Evolutionary conservation across 441 rosid species (phyloP).

Genomic region (Flueggea neowawraea): DNA sequence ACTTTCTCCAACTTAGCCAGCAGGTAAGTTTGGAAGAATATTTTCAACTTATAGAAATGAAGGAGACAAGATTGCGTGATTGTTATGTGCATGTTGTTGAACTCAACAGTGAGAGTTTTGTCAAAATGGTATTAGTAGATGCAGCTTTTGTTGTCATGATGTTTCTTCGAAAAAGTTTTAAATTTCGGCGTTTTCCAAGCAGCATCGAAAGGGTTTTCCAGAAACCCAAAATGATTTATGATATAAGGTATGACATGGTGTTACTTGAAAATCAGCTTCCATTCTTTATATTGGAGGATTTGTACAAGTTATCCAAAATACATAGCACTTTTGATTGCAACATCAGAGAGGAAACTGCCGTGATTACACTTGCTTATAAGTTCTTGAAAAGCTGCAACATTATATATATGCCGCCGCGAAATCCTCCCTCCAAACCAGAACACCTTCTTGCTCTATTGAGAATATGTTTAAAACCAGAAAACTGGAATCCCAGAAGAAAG

Average conservation of each 20-base stretch:
- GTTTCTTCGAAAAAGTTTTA: no score
- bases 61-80: not conserved
- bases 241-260: not conserved
- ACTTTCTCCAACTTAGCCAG: not conserved
- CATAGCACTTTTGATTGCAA: not conserved
- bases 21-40: not conserved
- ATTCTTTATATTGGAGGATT: not conserved
- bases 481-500: not conserved
- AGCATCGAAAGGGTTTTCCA: no score
- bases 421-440: not conserved
- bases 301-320: not conserved
- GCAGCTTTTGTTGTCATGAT: not conserved
- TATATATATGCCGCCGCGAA: not conserved
- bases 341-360: not conserved
- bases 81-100: not conserved
- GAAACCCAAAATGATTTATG: no score
- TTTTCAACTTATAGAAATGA: not conserved
- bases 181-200: no score
- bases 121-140: not conserved
- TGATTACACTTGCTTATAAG: not conserved
- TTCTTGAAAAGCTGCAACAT: not conserved
- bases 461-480: no score
- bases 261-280: not conserved
- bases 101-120: not conserved
- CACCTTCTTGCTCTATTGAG: not conserved